These are phyloP conservation scores for Microsporum ferrugineum DNA, from an alignment of 2,329 filamentous ascomycete genomes.

Conservation along the genomic window DNA sequence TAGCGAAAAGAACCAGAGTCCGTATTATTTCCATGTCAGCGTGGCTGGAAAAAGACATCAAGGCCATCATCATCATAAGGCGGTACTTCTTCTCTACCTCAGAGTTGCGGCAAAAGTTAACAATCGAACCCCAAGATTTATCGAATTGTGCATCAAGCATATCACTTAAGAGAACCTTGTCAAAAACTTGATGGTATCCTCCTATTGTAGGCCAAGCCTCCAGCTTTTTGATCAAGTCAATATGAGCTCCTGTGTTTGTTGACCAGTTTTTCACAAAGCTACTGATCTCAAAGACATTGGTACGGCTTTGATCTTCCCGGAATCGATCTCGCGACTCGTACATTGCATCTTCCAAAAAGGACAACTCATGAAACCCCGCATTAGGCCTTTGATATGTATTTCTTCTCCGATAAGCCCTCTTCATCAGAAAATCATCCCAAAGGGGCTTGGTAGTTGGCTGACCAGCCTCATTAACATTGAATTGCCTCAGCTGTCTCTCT, in stretches of 20 bases:
- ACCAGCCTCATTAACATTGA: constrained; percentile 3
- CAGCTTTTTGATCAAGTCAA: constrained; percentile 6
- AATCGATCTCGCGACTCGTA: constrained; percentile 10
- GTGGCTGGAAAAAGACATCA: constrained; percentile 19
- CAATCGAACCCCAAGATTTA: constrained; percentile 7
- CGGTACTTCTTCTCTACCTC: constrained; percentile 15
- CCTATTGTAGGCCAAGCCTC: constrained; percentile 11
- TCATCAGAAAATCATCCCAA: constrained; percentile 6
- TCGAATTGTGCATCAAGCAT: constrained; percentile 9
- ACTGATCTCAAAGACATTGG: constrained; percentile 9
- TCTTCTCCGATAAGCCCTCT: constrained; percentile 8
- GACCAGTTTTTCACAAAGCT: constrained; percentile 8
- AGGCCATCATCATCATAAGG: constrained; percentile 23
- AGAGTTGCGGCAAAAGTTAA: constrained; percentile 10
- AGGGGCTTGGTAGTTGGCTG: background rate
- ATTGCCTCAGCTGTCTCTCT: constrained; percentile 4
- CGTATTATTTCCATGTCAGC: constrained; percentile 18
- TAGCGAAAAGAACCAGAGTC: constrained; percentile 14
- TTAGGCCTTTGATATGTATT: constrained; percentile 8
- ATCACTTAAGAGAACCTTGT: constrained; percentile 11
- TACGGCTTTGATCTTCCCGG: background rate
- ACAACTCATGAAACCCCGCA: constrained; percentile 3
- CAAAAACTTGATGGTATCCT: constrained; percentile 7
- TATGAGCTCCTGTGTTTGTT: constrained; percentile 1
- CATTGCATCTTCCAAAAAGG: background rate